A percentile compares a stretch with the other conserved stretches of the same genome.
phyloP scores from a whole-genome alignment of 177 flowering plant genomes.

The Vitis hybrid region DNA sequence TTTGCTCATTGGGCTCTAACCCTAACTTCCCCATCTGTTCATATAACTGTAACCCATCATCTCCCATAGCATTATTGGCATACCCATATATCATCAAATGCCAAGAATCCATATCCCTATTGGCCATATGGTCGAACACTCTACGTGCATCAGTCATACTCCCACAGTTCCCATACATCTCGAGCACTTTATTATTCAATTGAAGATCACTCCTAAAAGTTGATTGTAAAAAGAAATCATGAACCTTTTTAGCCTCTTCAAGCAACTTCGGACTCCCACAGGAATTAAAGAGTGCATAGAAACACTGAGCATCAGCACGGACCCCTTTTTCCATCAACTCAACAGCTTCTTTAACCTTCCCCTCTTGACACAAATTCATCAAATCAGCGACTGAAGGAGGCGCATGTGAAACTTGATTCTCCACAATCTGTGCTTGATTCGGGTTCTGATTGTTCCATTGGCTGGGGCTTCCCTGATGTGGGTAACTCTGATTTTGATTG shows the following conservation, averaged over 20 bases:
- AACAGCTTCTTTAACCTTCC: slow-evolving; percentile 69
- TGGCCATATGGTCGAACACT: slow-evolving; percentile 75
- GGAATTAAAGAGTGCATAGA: slow-evolving; percentile 39
- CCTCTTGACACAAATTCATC: slow-evolving; percentile 44
- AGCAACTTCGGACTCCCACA: slow-evolving; percentile 48
- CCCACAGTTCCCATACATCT: slow-evolving; percentile 71
- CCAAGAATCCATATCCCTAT: slow-evolving; percentile 68
- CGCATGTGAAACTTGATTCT: slow-evolving; percentile 3
- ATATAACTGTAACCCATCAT: slow-evolving; percentile 77
- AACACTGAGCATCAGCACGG: slow-evolving; percentile 44
- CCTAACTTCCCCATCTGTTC: slow-evolving; percentile 70
- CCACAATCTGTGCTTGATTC: slow-evolving; percentile 14
- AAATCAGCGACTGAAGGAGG: slow-evolving; percentile 41
- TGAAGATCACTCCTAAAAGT: slow-evolving; percentile 53
- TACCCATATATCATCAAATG: slow-evolving; percentile 69
- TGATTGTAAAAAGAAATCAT: slow-evolving; percentile 62
- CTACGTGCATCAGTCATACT: slow-evolving; percentile 74
- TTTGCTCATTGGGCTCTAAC: slow-evolving; percentile 43
- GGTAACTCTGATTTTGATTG: not conserved
- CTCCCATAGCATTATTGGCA: slow-evolving; percentile 67
- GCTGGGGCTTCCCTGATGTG: slow-evolving; percentile 5
- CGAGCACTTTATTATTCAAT: slow-evolving; percentile 57
- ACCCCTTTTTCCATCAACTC: slow-evolving; percentile 61
- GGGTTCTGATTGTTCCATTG: slow-evolving; percentile 5
- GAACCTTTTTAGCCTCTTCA: slow-evolving; percentile 68